A percentile compares a stretch with the other conserved stretches of the same genome.
Conservation (phyloP, 805 yeast genomes). For the Starmerella cellae region DNA sequence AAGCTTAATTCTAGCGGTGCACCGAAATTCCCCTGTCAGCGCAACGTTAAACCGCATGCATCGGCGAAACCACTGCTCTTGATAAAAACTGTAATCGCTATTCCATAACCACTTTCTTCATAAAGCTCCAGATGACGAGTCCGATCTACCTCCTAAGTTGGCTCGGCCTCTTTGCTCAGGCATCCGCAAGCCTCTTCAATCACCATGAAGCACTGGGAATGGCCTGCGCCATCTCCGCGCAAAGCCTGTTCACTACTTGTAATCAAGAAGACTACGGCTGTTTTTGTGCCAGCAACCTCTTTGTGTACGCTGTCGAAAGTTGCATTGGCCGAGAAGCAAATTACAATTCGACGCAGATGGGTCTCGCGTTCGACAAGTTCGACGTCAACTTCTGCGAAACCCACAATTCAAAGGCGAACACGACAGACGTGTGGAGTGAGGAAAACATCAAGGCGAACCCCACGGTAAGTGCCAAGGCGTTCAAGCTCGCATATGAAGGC, state of each 20-base stretch:
- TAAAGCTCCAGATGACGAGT: no score
- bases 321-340: constrained; percentile 23
- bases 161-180: no score
- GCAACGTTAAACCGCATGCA: no score
- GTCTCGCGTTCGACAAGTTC: constrained; percentile 27
- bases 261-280: constrained; percentile 22
- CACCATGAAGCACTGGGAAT: constrained; percentile 16
- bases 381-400: constrained; percentile 20
- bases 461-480: constrained; percentile 11
- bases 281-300: constrained; percentile 22
- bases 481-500: constrained; percentile 17
- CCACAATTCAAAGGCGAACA: constrained; percentile 10
- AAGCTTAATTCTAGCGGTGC: no score
- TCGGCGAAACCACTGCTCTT: no score
- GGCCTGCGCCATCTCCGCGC: constrained; percentile 21
- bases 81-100: no score
- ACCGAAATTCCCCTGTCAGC: no score
- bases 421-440: constrained; percentile 13
- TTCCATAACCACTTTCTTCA: no score
- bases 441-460: constrained; percentile 4
- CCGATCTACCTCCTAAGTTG: no score
- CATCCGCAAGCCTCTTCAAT: constrained; percentile 9
- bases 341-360: constrained; percentile 18
- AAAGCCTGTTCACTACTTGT: constrained; percentile 16
- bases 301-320: constrained; percentile 25